Base-by-base conservation (phyloP, 2,329 filamentous ascomycete species). In the Cylindrodendrum hubeiense region DNA sequence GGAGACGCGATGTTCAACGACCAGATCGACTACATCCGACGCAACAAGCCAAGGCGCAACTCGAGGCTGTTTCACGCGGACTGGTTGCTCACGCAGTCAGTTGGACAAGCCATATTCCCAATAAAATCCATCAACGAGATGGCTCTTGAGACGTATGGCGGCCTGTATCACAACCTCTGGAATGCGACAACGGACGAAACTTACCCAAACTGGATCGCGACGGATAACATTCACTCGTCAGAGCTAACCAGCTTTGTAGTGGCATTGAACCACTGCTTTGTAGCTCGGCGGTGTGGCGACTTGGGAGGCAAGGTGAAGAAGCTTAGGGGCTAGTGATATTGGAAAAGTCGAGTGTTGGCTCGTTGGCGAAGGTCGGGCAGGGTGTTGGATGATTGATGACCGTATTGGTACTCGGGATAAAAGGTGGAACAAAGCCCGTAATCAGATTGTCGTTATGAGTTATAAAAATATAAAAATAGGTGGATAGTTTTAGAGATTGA, bases 201-300 rank as follows among this genome's bases (percentile, higher is more conserved):
- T 10, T 79, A 78, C 49, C 77, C 78, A 9, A 79, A 77, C 61
- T 79, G 77, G 77, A 59, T 80, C 33, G 67, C 72, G 21, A 65
- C 78, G 49, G 77, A 79, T 39, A 63, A 62, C 15, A 68, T 79
- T 17, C 69, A 75, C 5, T 69, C 67, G 1, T 65, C 63, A 21
- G 70, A 71, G 66, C 63, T 68, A 24, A 76, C 73, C 69, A 59
- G 57, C 19, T 60, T 78, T 26, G 71, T 60, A 24, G 73, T 76
- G 67, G 66, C 67, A 8, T 67, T 79, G 60, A 80, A 79, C 37
- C 65, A 71, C 37, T 80, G 78, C 53, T 54, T 79, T 2, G 76
- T 67, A 3, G 67, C 61, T 19, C 28, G 49, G 17, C 57, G 33
- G 17, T 71, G 67, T 12, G 67, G 67, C 6, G 26, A 33, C 5